phyloP scores from a whole-genome alignment of 805 yeast genomes.

The Ogataea neopini region DNA sequence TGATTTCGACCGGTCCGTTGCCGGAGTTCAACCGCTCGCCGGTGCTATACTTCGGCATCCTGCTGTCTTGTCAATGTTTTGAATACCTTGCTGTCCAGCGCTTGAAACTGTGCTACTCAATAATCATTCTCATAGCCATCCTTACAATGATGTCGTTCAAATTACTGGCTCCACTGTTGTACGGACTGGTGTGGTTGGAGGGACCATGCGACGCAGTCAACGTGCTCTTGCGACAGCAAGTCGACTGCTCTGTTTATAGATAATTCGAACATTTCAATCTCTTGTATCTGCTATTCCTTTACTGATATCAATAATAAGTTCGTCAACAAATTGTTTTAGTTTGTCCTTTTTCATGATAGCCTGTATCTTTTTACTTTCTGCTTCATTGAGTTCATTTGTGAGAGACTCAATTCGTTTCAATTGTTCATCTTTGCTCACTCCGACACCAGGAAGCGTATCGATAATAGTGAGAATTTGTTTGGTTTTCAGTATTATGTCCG shows the following conservation, averaged over 20 bases:
- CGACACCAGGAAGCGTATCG: conserved; percentile 90
- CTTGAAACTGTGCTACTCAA: conserved; percentile 28
- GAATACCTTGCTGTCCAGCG: conserved; percentile 41
- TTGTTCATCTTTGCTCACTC: conserved; percentile 77
- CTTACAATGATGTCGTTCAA: conserved; percentile 32
- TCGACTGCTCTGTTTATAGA: conserved; percentile 1
- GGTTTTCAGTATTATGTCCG: conserved; percentile 81
- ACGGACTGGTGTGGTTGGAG: conserved; percentile 48
- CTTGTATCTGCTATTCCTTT: conserved; percentile 51
- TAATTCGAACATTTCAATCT: conserved; percentile 14
- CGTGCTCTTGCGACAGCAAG: not conserved
- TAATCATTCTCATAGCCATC: conserved; percentile 25
- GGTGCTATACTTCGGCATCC: conserved; percentile 49
- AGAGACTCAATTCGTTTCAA: conserved; percentile 60
- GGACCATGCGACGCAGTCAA: conserved; percentile 39
- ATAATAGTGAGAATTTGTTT: conserved; percentile 85
- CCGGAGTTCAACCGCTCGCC: conserved; percentile 51
- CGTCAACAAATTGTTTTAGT: conserved; percentile 61
- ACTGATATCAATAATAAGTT: conserved; percentile 61
- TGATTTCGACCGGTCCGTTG: conserved; percentile 39
- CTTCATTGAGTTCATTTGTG: conserved; percentile 58
- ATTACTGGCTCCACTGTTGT: conserved; percentile 43
- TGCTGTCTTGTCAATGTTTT: conserved; percentile 45
- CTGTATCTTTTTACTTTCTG: conserved; percentile 57
- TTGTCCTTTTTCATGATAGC: conserved; percentile 66